Evolutionary conservation across 2,329 filamentous ascomycete genomes (phyloP).

Genomic region (Berkeleyomyces rouxiae): DNA sequence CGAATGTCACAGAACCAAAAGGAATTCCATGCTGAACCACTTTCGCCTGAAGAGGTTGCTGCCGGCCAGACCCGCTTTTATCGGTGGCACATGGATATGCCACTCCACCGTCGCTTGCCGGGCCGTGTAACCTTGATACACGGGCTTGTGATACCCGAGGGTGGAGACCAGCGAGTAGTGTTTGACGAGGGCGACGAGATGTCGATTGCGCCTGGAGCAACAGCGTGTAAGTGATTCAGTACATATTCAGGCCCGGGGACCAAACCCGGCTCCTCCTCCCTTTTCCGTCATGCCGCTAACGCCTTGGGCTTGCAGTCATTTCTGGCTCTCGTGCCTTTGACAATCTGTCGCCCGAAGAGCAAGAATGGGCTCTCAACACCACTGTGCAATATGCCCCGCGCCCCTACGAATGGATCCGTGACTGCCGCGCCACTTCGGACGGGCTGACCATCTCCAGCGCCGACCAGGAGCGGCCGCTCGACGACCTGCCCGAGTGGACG

Average conservation of each 20-base stretch:
- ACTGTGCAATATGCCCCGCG: constrained; percentile 10
- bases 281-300: background rate
- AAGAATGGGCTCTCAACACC: constrained; percentile 13
- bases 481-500: constrained; percentile 8
- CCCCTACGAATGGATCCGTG: constrained; percentile 11
- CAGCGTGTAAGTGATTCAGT: constrained; percentile 1
- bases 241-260: too few relatives aligned
- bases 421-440: constrained; percentile 10
- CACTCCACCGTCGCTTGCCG: constrained; percentile 9
- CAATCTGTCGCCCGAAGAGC: constrained; percentile 7
- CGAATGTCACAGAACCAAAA: constrained; percentile 9
- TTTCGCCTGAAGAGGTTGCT: constrained; percentile 8
- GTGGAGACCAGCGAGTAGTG: constrained; percentile 2
- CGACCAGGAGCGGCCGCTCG: constrained; percentile 1
- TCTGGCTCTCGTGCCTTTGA: constrained; percentile 12
- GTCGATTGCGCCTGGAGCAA: constrained; percentile 6
- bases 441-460: constrained; percentile 10
- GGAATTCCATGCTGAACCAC: constrained; percentile 11
- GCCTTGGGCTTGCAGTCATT: background rate
- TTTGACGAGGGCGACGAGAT: constrained; percentile 9
- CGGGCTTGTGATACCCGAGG: constrained; percentile 10
- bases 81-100: constrained; percentile 13
- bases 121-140: constrained; percentile 13
- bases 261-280: background rate
- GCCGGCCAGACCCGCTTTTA: constrained; percentile 12